Conservation (phyloP, 2,329 filamentous ascomycete genomes). For the Dendrostoma leiphaemia region DNA sequence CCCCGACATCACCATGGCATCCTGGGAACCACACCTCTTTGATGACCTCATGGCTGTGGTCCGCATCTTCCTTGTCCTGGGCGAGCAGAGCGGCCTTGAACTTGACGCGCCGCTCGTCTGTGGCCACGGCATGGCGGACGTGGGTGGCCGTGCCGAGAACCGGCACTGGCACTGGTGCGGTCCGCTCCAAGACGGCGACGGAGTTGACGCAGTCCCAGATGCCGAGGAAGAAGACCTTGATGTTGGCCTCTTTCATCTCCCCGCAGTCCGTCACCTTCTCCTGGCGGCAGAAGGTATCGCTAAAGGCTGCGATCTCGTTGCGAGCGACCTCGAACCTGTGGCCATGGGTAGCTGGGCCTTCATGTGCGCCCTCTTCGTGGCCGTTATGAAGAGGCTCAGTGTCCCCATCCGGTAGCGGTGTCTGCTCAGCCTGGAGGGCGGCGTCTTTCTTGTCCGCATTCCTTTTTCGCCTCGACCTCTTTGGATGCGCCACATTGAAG, state of each 20-base stretch:
- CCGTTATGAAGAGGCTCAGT: constrained; percentile 22
- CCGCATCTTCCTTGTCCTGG: constrained; percentile 31
- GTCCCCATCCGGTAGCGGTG: too few species aligned
- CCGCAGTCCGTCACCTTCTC: constrained; percentile 22
- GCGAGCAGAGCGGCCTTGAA: constrained; percentile 51
- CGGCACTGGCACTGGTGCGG: constrained; percentile 35
- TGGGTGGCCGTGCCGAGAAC: constrained; percentile 40
- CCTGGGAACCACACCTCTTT: constrained; percentile 57
- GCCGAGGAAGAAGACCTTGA: constrained; percentile 53
- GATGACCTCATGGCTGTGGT: constrained; percentile 21
- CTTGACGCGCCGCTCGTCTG: constrained; percentile 54
- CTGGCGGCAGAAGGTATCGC: constrained; percentile 45
- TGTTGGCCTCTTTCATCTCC: constrained; percentile 29
- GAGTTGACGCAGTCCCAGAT: constrained; percentile 55
- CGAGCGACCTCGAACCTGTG: constrained; percentile 16
- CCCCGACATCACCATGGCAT: constrained; percentile 52
- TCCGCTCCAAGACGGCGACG: constrained; percentile 40
- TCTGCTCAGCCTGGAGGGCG: too few species aligned
- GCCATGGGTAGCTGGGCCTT: constrained; percentile 9
- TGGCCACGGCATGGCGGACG: constrained; percentile 51
- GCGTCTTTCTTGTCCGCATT: too few species aligned
- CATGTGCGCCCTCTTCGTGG: constrained; percentile 16
- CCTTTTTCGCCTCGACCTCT: too few species aligned
- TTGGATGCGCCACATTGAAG: too few species aligned
- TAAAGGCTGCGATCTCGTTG: constrained; percentile 43